These are phyloP conservation scores for Amaranthus cruentus DNA, from an alignment of 148 eudicot species.

Conservation along the genomic window DNA sequence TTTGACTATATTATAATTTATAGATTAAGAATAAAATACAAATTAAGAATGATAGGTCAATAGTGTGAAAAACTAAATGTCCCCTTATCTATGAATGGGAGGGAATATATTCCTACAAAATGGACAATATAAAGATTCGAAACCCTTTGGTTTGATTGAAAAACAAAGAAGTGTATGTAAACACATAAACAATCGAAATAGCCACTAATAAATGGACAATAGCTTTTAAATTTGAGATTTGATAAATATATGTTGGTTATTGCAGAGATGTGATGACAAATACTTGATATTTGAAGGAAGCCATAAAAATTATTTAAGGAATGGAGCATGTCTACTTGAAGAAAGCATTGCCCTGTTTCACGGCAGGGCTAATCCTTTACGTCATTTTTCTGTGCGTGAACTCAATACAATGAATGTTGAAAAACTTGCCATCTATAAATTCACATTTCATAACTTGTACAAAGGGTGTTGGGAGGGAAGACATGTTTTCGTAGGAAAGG, in stretches of 20 bases:
- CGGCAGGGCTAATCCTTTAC: constrained; percentile 10
- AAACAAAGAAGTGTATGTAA: too few species aligned
- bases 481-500: constrained; percentile 3
- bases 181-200: too few species aligned
- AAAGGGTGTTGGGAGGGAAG: constrained; percentile 11
- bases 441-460: not conserved
- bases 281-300: not conserved
- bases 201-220: too few species aligned
- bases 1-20: too few species aligned
- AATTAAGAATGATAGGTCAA: too few species aligned
- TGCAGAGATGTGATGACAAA: not conserved
- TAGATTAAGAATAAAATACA: too few species aligned
- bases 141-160: too few species aligned
- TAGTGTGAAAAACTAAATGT: too few species aligned
- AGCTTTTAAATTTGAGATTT: too few species aligned
- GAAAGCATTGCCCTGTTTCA: constrained; percentile 14
- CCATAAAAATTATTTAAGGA: not conserved
- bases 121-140: too few species aligned
- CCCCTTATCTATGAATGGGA: too few species aligned
- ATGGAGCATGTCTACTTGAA: not conserved
- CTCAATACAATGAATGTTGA: constrained; percentile 9
- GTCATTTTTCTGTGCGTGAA: constrained; percentile 6
- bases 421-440: not conserved
- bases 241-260: not conserved
- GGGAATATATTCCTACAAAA: too few species aligned